Percentiles rank a stretch among this genome's conserved stretches.
These are phyloP conservation scores for Capsicum baccatum DNA, from an alignment of 257 asterid species.

Conservation along the genomic window DNA sequence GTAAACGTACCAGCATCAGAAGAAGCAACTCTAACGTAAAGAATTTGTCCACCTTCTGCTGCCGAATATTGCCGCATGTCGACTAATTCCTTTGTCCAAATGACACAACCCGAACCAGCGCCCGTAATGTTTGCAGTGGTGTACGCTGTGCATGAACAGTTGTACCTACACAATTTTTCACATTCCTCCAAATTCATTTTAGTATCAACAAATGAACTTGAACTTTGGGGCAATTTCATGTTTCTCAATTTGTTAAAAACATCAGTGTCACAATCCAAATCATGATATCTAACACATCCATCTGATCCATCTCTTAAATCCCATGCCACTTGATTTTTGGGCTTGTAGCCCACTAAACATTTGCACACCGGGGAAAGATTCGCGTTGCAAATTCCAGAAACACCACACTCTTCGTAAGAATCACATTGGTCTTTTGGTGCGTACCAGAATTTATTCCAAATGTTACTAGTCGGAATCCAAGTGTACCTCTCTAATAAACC, in stretches of 20 bases:
- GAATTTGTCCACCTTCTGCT: constrained; percentile 69
- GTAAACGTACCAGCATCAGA: constrained; percentile 54
- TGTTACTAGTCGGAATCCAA: constrained; percentile 55
- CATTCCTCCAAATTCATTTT: constrained; percentile 44
- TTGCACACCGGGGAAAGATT: constrained; percentile 37
- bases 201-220: constrained; percentile 47
- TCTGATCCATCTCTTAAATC: constrained; percentile 33
- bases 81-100: constrained; percentile 60
- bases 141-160: constrained; percentile 45
- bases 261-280: constrained; percentile 51
- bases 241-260: constrained; percentile 47
- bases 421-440: constrained; percentile 56
- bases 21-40: constrained; percentile 57
- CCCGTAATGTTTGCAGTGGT: constrained; percentile 38
- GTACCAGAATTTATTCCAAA: constrained; percentile 66
- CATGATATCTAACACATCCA: constrained; percentile 45
- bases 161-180: constrained; percentile 36
- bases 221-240: constrained; percentile 72
- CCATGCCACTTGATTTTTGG: constrained; percentile 44
- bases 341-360: constrained; percentile 49
- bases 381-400: constrained; percentile 40
- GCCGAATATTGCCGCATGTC: constrained; percentile 75
- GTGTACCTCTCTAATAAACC: constrained; percentile 53
- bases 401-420: constrained; percentile 46
- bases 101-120: constrained; percentile 62